phyloP scores from a whole-genome alignment of 2,329 filamentous ascomycete genomes.

The Penicillium sp. region DNA sequence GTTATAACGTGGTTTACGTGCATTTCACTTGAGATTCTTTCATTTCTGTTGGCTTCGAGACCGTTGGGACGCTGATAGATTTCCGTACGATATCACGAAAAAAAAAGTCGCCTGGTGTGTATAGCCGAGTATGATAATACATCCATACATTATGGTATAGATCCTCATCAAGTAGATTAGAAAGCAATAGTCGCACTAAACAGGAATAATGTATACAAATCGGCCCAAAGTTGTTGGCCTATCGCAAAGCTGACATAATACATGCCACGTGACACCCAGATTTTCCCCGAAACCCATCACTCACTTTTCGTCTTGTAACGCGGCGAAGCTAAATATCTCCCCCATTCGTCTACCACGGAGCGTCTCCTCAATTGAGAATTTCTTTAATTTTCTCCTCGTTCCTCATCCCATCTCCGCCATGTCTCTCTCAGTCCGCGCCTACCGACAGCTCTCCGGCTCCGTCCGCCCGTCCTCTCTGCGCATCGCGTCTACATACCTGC shows the following conservation, averaged over 20 bases:
- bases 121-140: conserved; percentile 26
- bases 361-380: conserved; percentile 8
- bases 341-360: conserved; percentile 12
- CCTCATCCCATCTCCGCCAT: conserved; percentile 27
- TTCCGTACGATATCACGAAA: conserved; percentile 34
- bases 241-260: conserved; percentile 2
- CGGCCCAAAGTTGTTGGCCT: background rate
- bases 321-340: conserved; percentile 18
- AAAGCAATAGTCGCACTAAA: background rate
- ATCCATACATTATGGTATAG: conserved; percentile 17
- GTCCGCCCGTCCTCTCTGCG: conserved; percentile 43
- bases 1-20: conserved; percentile 8
- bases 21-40: background rate
- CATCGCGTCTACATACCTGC: conserved; percentile 39
- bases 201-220: background rate
- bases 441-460: conserved; percentile 42
- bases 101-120: conserved; percentile 24
- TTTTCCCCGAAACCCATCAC: conserved; percentile 33
- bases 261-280: conserved; percentile 33
- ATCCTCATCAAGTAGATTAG: background rate
- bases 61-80: conserved; percentile 28
- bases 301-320: conserved; percentile 30
- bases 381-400: conserved; percentile 5
- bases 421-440: conserved; percentile 46
- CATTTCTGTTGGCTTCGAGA: conserved; percentile 14